Percentiles rank a stretch among this genome's conserved stretches.
These are phyloP conservation scores for Kwoniella sp. DNA, from an alignment of 768 basidiomycete genomes.

Conservation along the genomic window DNA sequence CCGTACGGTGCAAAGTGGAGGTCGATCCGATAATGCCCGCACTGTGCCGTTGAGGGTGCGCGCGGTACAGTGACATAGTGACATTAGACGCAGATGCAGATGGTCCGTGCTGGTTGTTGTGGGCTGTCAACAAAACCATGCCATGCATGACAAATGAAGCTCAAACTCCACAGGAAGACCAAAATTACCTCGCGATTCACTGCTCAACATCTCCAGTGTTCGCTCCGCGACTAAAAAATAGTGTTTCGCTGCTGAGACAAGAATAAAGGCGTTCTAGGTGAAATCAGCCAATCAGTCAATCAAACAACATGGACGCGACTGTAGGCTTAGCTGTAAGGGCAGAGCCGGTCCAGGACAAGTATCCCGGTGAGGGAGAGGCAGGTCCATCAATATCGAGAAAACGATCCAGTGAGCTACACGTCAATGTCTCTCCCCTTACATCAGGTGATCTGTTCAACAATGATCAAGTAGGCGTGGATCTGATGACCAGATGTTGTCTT, in stretches of 20 bases:
- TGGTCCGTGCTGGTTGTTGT: too few relatives aligned
- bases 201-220: too few relatives aligned
- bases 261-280: too few relatives aligned
- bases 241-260: too few relatives aligned
- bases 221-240: too few relatives aligned
- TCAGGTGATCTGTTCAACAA: background rate
- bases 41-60: background rate
- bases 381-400: constrained; percentile 23
- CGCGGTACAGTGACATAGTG: too few relatives aligned
- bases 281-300: too few relatives aligned
- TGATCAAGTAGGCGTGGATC: background rate
- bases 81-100: too few relatives aligned
- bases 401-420: constrained; percentile 17
- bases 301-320: background rate
- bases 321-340: background rate
- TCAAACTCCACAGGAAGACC: too few relatives aligned
- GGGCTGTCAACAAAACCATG: too few relatives aligned
- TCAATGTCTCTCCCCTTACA: background rate
- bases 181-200: too few relatives aligned
- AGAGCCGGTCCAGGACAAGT: background rate
- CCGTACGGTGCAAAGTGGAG: background rate
- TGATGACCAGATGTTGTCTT: background rate
- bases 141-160: too few relatives aligned
- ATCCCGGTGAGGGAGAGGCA: constrained; percentile 13
- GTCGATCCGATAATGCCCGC: background rate